Evolutionary conservation across 345 rosid genomes (phyloP), one percentile per base, ranked within the genome.

Genomic region (Arabidopsis suecica): DNA sequence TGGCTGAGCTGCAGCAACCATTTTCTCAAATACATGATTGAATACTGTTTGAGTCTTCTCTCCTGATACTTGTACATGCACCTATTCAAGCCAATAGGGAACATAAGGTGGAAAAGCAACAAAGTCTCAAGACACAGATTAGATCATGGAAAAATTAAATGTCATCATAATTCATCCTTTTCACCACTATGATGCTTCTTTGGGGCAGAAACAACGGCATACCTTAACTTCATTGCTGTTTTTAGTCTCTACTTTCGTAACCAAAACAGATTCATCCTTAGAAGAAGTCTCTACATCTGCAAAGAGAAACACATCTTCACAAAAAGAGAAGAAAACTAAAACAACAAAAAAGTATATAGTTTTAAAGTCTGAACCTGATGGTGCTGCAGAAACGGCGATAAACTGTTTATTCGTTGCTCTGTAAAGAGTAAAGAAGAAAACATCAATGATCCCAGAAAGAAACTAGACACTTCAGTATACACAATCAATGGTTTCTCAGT

Each of bases 1-100:
- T 64, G 98, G 98, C 84, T 94, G 98, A 22, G 97, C 97, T 23
- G 88, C 98, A 66, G 91, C 96, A 30, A 91, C 97, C 95, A 94
- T 89, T 86, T 84, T 88, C 61, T 85, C 82, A 59, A 94, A 94
- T n/a, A 88, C 93, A 48, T 75, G 41, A 71, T 88, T 78, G 45
- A 86, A 94, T 33, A 82, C 81, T 42, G 83, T 86, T 80, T 81
- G 83, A 59, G 96, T 94, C 81, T 79, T 88, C 61, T 84, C 80
- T 49, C 95, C 92, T 7, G 88, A 80, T 36, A 91, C 85, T 81
- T 88, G 84, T 28, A 89, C 82, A 23, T 85, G 85, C 61, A 89
- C 65, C 98, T 94, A 71, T 32, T 49, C 79, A 79, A 79, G 37
- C 60, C 41, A 54, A 6, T 28, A 37, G 53, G 60, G n/a, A 36